phyloP scores from a whole-genome alignment of 352 stramenopile species.

The Phytophthora syringae region DNA sequence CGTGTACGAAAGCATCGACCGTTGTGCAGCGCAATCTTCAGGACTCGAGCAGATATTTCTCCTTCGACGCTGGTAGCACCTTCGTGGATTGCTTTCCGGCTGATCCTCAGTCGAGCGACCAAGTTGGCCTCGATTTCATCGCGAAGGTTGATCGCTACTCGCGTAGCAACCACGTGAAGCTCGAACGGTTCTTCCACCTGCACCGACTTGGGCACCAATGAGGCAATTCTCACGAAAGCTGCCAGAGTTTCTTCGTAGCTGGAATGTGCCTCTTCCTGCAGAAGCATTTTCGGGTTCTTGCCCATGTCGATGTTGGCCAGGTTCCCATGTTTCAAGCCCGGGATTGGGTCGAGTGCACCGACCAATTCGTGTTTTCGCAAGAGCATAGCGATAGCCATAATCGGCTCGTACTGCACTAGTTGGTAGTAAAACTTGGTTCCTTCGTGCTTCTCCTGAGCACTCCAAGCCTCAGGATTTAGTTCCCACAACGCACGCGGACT shows the following conservation, averaged over 20 bases:
- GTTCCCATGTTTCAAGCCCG: conserved; percentile 76
- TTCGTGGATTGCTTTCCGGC: conserved; percentile 58
- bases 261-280: conserved; percentile 50
- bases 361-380: conserved; percentile 91
- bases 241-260: conserved; percentile 60
- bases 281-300: conserved; percentile 65
- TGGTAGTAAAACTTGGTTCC: conserved; percentile 77
- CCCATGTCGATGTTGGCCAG: conserved; percentile 72
- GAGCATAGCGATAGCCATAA: conserved; percentile 63
- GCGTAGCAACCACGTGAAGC: conserved; percentile 50
- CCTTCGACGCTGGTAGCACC: conserved; percentile 60
- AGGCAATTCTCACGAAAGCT: conserved; percentile 66
- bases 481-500: conserved; percentile 80
- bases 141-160: conserved; percentile 73
- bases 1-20: conserved; percentile 79
- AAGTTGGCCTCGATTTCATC: conserved; percentile 75
- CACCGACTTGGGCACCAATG: conserved; percentile 66
- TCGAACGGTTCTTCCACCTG: conserved; percentile 69
- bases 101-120: conserved; percentile 66
- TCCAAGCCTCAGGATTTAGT: conserved; percentile 58
- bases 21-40: conserved; percentile 92
- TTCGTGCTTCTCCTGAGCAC: conserved; percentile 57
- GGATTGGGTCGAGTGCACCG: conserved; percentile 72
- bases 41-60: conserved; percentile 72
- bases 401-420: conserved; percentile 60